Percentiles rank a stretch among this genome's conserved stretches.
Conservation (phyloP, 345 rosid genomes). For the Corchorus capsularis region DNA sequence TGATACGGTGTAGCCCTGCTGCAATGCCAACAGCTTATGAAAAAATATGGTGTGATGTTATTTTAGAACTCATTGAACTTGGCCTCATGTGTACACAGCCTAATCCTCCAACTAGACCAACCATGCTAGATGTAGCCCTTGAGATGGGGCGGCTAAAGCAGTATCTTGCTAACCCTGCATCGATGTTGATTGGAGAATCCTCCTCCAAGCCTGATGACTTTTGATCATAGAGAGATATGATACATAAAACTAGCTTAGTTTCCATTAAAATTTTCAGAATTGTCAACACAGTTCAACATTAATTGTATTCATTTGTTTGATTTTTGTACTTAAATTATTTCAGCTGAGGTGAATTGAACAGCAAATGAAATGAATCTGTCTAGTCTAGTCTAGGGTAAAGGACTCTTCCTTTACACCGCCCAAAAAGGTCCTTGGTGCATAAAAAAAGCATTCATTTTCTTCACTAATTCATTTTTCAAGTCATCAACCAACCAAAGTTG, state of each 20-base stretch:
- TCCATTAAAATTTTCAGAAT: neutral
- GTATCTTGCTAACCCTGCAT: slow-evolving; percentile 49
- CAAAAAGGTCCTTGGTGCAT: neutral
- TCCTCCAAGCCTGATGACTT: slow-evolving; percentile 27
- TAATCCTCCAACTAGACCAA: slow-evolving; percentile 78
- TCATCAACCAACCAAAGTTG: slow-evolving; percentile 22
- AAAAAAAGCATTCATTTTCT: neutral
- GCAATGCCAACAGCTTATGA: slow-evolving; percentile 34
- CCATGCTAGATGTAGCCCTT: slow-evolving; percentile 71
- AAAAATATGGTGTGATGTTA: slow-evolving; percentile 56
- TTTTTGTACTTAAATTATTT: slow-evolving; percentile 18
- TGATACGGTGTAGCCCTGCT: slow-evolving; percentile 41
- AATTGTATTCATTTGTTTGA: slow-evolving; percentile 27
- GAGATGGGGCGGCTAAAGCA: slow-evolving; percentile 82
- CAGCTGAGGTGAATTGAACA: slow-evolving; percentile 10
- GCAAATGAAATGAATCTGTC: slow-evolving; percentile 5
- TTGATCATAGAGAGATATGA: neutral
- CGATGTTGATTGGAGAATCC: slow-evolving; percentile 31
- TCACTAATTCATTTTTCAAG: neutral
- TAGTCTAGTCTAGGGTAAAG: slow-evolving; percentile 10
- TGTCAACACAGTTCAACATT: neutral
- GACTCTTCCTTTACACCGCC: slow-evolving; percentile 13
- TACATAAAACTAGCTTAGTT: neutral
- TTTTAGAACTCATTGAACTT: slow-evolving; percentile 74
- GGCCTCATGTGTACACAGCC: slow-evolving; percentile 82